Conservation (phyloP, 2,329 filamentous ascomycete genomes). For the Emmonsia crescens region DNA sequence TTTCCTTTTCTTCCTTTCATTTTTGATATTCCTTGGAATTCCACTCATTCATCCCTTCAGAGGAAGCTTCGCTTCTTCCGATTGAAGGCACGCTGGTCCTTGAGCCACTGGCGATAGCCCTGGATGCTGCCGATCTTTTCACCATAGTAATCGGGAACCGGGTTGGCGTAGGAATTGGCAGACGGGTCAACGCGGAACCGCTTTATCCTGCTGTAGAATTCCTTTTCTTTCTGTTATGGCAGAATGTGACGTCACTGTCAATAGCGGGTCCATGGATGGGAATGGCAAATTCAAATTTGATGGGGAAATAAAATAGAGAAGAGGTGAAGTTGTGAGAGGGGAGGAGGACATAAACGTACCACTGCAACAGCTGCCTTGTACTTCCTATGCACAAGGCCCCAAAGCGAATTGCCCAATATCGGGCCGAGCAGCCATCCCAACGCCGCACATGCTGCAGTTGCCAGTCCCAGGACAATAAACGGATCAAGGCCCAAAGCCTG, state of each 20-base stretch:
- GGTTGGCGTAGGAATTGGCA: slow-evolving; percentile 80
- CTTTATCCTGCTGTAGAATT: slow-evolving; percentile 87
- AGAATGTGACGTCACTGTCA: not conserved
- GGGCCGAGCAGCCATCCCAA: slow-evolving; percentile 83
- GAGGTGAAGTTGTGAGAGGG: not conserved
- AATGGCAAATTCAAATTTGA: not conserved
- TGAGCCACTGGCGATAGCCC: slow-evolving; percentile 89
- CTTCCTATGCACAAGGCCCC: slow-evolving; percentile 63
- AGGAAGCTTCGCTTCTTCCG: slow-evolving; percentile 57
- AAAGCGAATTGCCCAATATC: slow-evolving; percentile 66
- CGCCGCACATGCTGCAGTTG: slow-evolving; percentile 65
- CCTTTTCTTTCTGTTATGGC: slow-evolving; percentile 64
- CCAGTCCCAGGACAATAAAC: slow-evolving; percentile 70
- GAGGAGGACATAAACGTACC: slow-evolving; percentile 36
- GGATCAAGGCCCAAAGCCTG: slow-evolving; percentile 77
- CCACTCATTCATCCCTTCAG: not conserved
- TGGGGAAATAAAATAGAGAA: not conserved
- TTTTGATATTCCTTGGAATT: not conserved
- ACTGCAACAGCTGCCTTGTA: slow-evolving; percentile 60
- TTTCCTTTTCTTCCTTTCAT: not conserved
- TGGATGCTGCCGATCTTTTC: slow-evolving; percentile 93
- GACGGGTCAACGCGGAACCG: slow-evolving; percentile 85
- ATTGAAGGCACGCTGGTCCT: slow-evolving; percentile 95
- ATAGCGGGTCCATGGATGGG: not conserved
- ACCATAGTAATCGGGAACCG: slow-evolving; percentile 94